phyloP scores from a whole-genome alignment of 2,329 filamentous ascomycete genomes.

The Nothopassalora personata region DNA sequence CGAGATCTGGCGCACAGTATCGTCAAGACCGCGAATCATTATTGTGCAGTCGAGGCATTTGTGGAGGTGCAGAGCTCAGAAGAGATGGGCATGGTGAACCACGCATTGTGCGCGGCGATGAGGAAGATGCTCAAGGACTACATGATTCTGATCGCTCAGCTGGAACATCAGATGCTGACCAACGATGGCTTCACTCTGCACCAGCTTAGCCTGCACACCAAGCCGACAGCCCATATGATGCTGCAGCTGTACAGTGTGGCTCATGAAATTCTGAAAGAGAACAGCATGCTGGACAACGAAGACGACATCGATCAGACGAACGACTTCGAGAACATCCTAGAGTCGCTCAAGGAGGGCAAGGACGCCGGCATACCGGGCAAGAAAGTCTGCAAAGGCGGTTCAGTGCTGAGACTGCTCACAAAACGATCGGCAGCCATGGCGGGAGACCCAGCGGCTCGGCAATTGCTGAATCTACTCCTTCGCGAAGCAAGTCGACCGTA shows the following conservation, averaged over 20 bases:
- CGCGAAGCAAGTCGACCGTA: slow-evolving; percentile 89
- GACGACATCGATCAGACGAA: slow-evolving; percentile 60
- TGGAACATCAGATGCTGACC: slow-evolving; percentile 88
- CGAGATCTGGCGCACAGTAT: slow-evolving; percentile 82
- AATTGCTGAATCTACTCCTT: slow-evolving; percentile 73
- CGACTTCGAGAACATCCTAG: slow-evolving; percentile 87
- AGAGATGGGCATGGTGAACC: slow-evolving; percentile 90
- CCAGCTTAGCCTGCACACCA: slow-evolving; percentile 83
- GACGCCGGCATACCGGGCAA: slow-evolving; percentile 79
- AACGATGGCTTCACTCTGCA: slow-evolving; percentile 88
- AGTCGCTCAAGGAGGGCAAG: slow-evolving; percentile 80
- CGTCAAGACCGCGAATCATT: slow-evolving; percentile 91
- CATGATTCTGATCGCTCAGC: slow-evolving; percentile 81
- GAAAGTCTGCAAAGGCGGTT: slow-evolving; percentile 94
- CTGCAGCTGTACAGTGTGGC: slow-evolving; percentile 82
- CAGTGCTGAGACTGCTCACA: slow-evolving; percentile 83
- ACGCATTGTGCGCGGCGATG: slow-evolving; percentile 92
- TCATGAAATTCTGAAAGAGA: slow-evolving; percentile 80
- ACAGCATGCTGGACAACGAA: slow-evolving; percentile 78
- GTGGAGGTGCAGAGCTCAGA: slow-evolving; percentile 90
- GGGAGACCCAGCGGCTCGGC: slow-evolving; percentile 81
- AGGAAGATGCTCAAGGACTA: slow-evolving; percentile 90
- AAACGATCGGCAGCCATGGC: slow-evolving; percentile 82
- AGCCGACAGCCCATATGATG: slow-evolving; percentile 87
- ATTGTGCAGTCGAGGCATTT: slow-evolving; percentile 84